These are phyloP conservation scores for Hura crepitans DNA, from an alignment of 441 rosid genomes.

Conservation along the genomic window DNA sequence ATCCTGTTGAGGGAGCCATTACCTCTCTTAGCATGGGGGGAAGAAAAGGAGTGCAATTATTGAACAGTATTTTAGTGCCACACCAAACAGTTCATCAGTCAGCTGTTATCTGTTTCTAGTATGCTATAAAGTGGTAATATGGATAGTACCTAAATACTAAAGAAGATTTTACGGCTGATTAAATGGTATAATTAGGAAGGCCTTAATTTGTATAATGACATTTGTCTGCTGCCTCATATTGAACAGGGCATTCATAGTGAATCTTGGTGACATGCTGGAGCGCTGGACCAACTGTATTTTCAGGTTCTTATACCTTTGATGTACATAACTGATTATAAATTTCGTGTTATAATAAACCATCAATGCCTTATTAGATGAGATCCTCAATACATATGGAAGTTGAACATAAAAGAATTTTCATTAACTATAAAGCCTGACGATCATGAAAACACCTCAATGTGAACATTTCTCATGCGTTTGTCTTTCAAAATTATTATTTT, in stretches of 20 bases:
- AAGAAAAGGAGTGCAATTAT: neutral
- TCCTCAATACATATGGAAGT: no score
- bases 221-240: constrained; percentile 19
- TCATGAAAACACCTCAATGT: neutral
- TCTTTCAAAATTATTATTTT: neutral
- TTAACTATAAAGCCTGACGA: neutral
- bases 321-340: constrained; percentile 2
- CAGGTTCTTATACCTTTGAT: constrained; percentile 45
- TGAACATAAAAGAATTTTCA: neutral
- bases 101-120: neutral
- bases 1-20: neutral
- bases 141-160: no score
- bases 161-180: neutral
- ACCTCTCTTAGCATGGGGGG: neutral
- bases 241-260: constrained; percentile 69
- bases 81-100: neutral
- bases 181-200: neutral
- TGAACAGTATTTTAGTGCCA: neutral
- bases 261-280: constrained; percentile 83
- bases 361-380: neutral
- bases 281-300: constrained; percentile 85
- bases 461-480: neutral
- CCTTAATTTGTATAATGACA: constrained; percentile 7
- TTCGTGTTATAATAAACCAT: constrained; percentile 9
- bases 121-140: neutral